Base-by-base conservation (phyloP, 2,329 filamentous ascomycete species). In the Pseudogymnoascus sp. region DNA sequence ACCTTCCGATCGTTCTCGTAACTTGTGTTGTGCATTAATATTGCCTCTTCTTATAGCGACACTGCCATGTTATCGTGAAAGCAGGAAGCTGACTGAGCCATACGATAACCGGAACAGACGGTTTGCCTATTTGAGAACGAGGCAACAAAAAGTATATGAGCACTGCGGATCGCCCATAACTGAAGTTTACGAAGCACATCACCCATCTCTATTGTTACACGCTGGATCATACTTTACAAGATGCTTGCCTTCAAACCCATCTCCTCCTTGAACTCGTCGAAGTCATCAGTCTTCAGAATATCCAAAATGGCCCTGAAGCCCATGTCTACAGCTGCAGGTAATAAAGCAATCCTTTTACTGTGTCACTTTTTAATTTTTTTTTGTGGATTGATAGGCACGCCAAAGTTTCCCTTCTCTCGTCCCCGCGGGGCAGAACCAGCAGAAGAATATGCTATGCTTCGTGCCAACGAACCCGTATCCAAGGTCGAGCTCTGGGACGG, bases 401-500 rank as follows among this genome's bases (percentile, higher is more conserved):
- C 71, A 1, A 65, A 61, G 38, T 78, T 78, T 65, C 76, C 76
- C 38, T 78, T 79, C 65, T 62, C 71, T 6, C 72, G 77, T 6
- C 73, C 74, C 6, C 71, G 72, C 2, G 75, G 70, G 19, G 66
- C 76, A 45, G 74, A 78, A 19, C 77, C 78, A 1, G 77, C 78
- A 0, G 71, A 73, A 4, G 78, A 80, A 65, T 80, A 76, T 61
- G 77, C 77, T 2, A 69, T 69, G 3, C 73, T 81, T 21, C 74
- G 78, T 6, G 73, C 72, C n/a, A 75, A 69, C 1, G 71, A 77
- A 3, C 78, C 78, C 0, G 72, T 81, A 4, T 79, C 78, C 0
- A 68, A 71, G 62, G 77, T 81, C 12, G 74, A 75, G 65, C 74
- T 81, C 8, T 81, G 74, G 63, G 79, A 81, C 66, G 77, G 75